Evolutionary conservation across 495 filamentous ascomycete species (phyloP).

Genomic region (Clohesyomyces aquaticus): DNA sequence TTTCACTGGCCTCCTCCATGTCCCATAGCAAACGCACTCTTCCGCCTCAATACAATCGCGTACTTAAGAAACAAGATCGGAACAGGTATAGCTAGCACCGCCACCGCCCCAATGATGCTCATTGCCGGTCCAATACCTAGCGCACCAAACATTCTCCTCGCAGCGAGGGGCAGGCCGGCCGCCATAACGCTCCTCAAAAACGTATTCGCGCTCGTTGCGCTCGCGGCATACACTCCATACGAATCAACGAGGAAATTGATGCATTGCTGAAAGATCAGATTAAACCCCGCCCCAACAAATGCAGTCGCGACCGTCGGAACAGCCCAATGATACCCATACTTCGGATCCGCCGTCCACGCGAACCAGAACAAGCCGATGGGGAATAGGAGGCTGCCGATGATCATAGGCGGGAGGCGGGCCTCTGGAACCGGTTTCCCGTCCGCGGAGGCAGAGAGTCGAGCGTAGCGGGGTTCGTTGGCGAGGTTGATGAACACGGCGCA

Average conservation of each 20-base stretch:
- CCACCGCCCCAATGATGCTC: constrained; percentile 47
- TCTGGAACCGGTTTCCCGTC: constrained; percentile 31
- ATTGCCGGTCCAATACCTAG: constrained; percentile 47
- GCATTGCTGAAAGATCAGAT: constrained; percentile 49
- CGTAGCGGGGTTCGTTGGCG: constrained; percentile 41
- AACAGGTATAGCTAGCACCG: constrained; percentile 55
- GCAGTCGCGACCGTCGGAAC: constrained; percentile 31
- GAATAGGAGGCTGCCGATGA: constrained; percentile 17
- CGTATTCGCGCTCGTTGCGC: constrained; percentile 48
- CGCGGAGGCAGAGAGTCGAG: constrained; percentile 20
- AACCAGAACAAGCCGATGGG: constrained; percentile 29
- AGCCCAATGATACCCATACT: constrained; percentile 23
- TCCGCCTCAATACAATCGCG: constrained; percentile 52
- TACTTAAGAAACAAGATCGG: constrained; percentile 64
- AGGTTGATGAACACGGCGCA: constrained; percentile 38
- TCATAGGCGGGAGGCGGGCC: constrained; percentile 16
- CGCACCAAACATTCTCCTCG: constrained; percentile 46
- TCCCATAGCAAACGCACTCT: constrained; percentile 47
- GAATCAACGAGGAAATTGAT: constrained; percentile 52
- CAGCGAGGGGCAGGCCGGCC: constrained; percentile 46
- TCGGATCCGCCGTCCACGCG: constrained; percentile 21
- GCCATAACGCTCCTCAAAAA: constrained; percentile 49
- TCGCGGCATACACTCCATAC: constrained; percentile 44
- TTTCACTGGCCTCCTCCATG: not conserved
- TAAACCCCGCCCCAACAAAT: constrained; percentile 47